These are phyloP conservation scores for Barnettozyma californica DNA, from an alignment of 805 yeast species.

Conservation along the genomic window DNA sequence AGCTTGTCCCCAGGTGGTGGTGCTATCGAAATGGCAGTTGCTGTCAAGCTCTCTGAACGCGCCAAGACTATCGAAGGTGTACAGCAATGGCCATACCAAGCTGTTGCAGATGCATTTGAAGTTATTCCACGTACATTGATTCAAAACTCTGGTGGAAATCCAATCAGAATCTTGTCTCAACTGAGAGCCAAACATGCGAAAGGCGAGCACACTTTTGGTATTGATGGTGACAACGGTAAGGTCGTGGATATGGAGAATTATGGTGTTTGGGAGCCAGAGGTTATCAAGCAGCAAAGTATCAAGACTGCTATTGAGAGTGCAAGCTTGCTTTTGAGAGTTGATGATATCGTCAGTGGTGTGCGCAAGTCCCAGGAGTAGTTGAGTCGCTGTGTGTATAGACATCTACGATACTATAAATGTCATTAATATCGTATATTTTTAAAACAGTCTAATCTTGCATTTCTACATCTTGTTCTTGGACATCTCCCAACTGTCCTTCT, in stretches of 20 bases:
- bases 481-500: conserved; percentile 12
- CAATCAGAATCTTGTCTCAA: conserved; percentile 83
- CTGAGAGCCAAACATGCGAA: conserved; percentile 95
- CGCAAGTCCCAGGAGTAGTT: conserved; percentile 42
- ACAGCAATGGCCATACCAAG: conserved; percentile 98
- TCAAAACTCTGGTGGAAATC: conserved; percentile 97
- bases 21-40: conserved; percentile 98
- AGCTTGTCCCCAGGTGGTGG: conserved; percentile 98
- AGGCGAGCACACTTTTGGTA: conserved; percentile 80
- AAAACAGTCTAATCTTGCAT: background rate
- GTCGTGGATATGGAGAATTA: conserved; percentile 92
- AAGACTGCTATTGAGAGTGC: conserved; percentile 99
- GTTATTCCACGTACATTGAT: conserved; percentile 96
- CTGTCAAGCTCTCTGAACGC: conserved; percentile 80
- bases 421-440: background rate
- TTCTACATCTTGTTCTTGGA: conserved; percentile 4
- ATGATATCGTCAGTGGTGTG: conserved; percentile 95
- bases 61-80: conserved; percentile 93
- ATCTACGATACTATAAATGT: background rate
- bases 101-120: conserved; percentile 98
- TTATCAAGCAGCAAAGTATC: conserved; percentile 90
- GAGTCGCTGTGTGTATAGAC: background rate
- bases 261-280: conserved; percentile 99
- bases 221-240: conserved; percentile 92
- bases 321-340: conserved; percentile 88